phyloP scores from a whole-genome alignment of 2,329 filamentous ascomycete species.

The Curvularia sp. region DNA sequence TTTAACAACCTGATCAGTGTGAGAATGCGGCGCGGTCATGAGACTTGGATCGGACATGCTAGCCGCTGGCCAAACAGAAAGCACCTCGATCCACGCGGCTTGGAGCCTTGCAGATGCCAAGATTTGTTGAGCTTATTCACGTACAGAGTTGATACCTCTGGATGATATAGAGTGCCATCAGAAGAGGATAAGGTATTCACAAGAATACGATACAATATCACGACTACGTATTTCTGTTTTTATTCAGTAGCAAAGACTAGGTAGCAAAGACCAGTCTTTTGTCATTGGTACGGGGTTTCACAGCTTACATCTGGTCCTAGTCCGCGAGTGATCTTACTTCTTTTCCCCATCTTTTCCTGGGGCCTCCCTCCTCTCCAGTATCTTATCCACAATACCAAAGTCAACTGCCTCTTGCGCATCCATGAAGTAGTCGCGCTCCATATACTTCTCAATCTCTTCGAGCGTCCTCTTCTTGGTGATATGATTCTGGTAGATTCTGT shows the following conservation, averaged over 20 bases:
- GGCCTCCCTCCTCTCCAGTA: slow-evolving; percentile 70
- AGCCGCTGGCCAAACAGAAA: not conserved
- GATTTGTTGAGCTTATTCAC: not conserved
- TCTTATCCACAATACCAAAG: slow-evolving; percentile 90
- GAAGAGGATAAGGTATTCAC: not conserved
- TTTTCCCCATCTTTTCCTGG: slow-evolving; percentile 49
- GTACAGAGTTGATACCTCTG: not conserved
- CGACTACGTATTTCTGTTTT: not conserved
- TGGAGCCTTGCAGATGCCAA: not conserved
- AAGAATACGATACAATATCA: not conserved
- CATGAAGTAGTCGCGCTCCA: slow-evolving; percentile 97
- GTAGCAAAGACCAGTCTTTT: not conserved
- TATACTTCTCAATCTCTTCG: slow-evolving; percentile 88
- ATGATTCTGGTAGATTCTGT: slow-evolving; percentile 87
- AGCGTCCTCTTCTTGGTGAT: slow-evolving; percentile 79
- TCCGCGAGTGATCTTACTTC: not conserved
- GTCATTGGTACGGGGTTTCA: not conserved
- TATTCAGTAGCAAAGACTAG: not conserved
- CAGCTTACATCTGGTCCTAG: not conserved
- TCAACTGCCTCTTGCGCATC: slow-evolving; percentile 86
- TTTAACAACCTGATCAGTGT: not conserved
- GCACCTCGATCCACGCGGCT: not conserved
- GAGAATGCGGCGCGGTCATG: not conserved
- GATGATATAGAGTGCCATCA: not conserved
- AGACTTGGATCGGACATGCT: not conserved